Evolutionary conservation across 192 early-diverging fungal species (phyloP).

Genomic region (Pilaira anomala): DNA sequence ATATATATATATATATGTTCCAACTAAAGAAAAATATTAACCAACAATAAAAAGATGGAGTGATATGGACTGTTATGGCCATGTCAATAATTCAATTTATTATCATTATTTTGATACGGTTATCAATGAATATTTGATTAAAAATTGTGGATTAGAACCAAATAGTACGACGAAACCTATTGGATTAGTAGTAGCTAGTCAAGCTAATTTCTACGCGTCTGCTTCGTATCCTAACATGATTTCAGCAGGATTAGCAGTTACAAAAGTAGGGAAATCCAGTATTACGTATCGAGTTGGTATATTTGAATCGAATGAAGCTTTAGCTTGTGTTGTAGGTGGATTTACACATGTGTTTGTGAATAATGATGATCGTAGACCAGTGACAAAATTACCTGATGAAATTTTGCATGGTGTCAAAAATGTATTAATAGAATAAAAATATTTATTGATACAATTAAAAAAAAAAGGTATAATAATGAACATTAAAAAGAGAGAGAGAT

Average conservation of each 20-base stretch:
- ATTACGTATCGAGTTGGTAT: conserved; percentile 55
- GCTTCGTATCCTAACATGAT: conserved; percentile 50
- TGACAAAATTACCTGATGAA: conserved; percentile 19
- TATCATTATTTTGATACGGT: conserved; percentile 57
- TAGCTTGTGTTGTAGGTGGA: conserved; percentile 39
- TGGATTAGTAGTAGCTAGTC: conserved; percentile 44
- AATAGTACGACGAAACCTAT: conserved; percentile 33
- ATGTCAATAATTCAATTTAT: conserved; percentile 59
- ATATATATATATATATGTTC: neutral
- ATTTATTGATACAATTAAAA: too few species aligned
- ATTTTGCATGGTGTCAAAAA: conserved; percentile 16
- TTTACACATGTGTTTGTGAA: conserved; percentile 55
- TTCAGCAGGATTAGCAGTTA: conserved; percentile 45
- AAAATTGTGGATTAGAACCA: conserved; percentile 41
- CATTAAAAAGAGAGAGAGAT: too few species aligned
- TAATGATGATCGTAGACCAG: conserved; percentile 35
- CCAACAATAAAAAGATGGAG: conserved; percentile 37
- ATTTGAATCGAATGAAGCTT: conserved; percentile 39
- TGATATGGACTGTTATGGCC: conserved; percentile 61
- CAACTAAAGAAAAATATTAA: too few species aligned
- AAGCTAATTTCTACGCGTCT: conserved; percentile 39
- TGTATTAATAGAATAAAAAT: too few species aligned
- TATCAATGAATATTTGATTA: conserved; percentile 54
- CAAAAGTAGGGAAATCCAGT: conserved; percentile 46
- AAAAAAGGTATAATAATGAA: too few species aligned